A percentile compares a stretch with the other conserved stretches of the same genome.
Conservation (phyloP, 768 basidiomycete genomes). For the Hygrocybe punicea region DNA sequence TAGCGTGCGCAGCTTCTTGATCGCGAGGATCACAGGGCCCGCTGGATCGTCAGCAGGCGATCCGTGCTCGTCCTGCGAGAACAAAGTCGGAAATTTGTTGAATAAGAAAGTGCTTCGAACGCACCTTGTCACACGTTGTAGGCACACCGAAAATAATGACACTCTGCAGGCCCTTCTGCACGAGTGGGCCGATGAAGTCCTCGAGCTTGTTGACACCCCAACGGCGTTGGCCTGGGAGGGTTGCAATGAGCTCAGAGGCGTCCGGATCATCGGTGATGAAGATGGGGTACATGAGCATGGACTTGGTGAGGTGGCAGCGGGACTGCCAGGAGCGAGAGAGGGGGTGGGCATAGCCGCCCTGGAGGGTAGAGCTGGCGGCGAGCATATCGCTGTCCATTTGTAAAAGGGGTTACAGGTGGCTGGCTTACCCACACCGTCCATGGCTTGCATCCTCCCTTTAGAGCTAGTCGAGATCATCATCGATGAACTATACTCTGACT, state of each 20-base stretch:
- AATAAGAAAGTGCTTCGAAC: constrained; percentile 5
- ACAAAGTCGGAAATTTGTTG: not conserved
- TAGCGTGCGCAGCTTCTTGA: constrained; percentile 67
- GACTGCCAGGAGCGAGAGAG: constrained; percentile 86
- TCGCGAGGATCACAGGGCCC: constrained; percentile 94
- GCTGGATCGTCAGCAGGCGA: constrained; percentile 84
- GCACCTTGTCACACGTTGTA: constrained; percentile 70
- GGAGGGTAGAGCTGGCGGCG: constrained; percentile 62
- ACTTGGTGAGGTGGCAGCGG: constrained; percentile 73
- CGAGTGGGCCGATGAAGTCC: constrained; percentile 79
- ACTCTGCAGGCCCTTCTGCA: constrained; percentile 84
- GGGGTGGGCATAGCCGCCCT: constrained; percentile 93
- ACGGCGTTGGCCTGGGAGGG: constrained; percentile 81
- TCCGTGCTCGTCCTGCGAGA: constrained; percentile 70
- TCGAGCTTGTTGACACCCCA: constrained; percentile 97
- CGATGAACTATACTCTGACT: too few relatives aligned
- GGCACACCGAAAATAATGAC: constrained; percentile 97
- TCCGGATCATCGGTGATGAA: constrained; percentile 95
- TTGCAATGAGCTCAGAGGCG: constrained; percentile 70
- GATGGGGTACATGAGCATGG: constrained; percentile 99
- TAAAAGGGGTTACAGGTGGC: too few relatives aligned
- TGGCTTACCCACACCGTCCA: too few relatives aligned
- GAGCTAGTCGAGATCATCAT: too few relatives aligned
- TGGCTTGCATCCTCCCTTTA: too few relatives aligned
- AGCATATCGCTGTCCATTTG: too few relatives aligned